Evolutionary conservation across 345 rosid species (phyloP), one percentile per base, ranked within the genome.

Genomic region (Litchi chinensis): DNA sequence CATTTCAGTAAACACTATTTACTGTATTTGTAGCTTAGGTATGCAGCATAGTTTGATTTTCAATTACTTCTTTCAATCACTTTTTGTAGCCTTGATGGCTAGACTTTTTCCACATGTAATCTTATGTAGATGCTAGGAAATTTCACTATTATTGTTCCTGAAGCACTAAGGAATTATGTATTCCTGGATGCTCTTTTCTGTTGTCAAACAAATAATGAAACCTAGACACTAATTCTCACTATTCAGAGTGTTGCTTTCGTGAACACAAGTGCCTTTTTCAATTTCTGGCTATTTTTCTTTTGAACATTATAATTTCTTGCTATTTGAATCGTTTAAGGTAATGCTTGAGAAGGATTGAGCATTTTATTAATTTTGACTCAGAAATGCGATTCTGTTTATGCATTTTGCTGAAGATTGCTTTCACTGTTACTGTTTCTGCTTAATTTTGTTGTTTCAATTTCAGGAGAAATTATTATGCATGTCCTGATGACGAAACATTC

Each of bases 401-500:
- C 63, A 62, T 62, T 52, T 18, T 69, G 16, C 50, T 43, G 66
- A 44, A 64, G 54, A 48, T 71, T 73, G 6, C 74, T 77, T 75
- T 67, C 59, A 8, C 19, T 77, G 21, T 76, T 43, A 9, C 40
- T 46, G 59, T 68, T 32, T 13, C 52, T 64, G 65, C 65, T 50
- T 22, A 65, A n/a, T 70, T 74, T 69, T 74, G 26, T 68, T 41
- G 26, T 71, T 54, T 66, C 40, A 81, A 79, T 84, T 85, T 64
- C 95, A 94, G 99, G 93, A 91, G 79, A 88, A 40, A 85, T 82
- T 94, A 96, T 85, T 94, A 86, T 76, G 89, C 83, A 48, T 94
- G 98, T 84, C 97, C 99, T 66, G 98, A 96, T 87, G 99, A 94
- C 85, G 86, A 88, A 82, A 82, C 97, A 67, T 96, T 91, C 85